Evolutionary conservation across 1,139 yeast species (phyloP).

Genomic region (Taphrina populina): DNA sequence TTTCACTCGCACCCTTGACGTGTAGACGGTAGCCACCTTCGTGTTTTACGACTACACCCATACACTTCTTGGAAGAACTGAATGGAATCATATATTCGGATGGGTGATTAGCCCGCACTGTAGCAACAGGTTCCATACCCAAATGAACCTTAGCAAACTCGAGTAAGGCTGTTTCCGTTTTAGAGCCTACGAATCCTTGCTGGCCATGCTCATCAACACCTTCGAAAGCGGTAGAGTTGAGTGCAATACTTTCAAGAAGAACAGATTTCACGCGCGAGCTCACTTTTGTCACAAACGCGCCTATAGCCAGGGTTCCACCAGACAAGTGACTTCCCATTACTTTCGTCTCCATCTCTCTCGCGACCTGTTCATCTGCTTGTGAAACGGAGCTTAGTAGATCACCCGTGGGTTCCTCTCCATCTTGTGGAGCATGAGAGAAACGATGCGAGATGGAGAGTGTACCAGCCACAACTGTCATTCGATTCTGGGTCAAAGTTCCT

Average conservation of each 20-base stretch:
- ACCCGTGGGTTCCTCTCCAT: slow-evolving; percentile 19
- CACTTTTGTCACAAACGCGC: slow-evolving; percentile 39
- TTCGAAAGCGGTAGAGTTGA: slow-evolving; percentile 90
- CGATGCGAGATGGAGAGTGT: slow-evolving; percentile 54
- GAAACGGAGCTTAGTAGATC: neutral
- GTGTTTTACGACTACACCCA: slow-evolving; percentile 66
- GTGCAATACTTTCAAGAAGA: slow-evolving; percentile 61
- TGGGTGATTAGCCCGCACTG: slow-evolving; percentile 48
- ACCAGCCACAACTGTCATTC: slow-evolving; percentile 84
- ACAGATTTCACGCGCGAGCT: slow-evolving; percentile 46
- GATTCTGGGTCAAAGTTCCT: slow-evolving; percentile 90
- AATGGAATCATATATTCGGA: slow-evolving; percentile 79
- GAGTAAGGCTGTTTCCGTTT: slow-evolving; percentile 88
- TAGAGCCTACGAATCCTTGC: slow-evolving; percentile 75
- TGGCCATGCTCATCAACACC: slow-evolving; percentile 48
- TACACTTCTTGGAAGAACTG: slow-evolving; percentile 91
- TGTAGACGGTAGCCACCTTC: slow-evolving; percentile 56
- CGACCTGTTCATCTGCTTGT: slow-evolving; percentile 1
- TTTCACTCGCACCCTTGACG: slow-evolving; percentile 93
- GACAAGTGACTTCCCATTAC: slow-evolving; percentile 3
- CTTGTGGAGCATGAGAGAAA: slow-evolving; percentile 40
- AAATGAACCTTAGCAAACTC: slow-evolving; percentile 63
- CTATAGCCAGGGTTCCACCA: slow-evolving; percentile 2
- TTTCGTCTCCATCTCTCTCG: slow-evolving; percentile 5
- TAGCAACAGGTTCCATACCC: slow-evolving; percentile 50